These are phyloP conservation scores for Ceratocystis colombiana DNA, from an alignment of 2,329 filamentous ascomycete genomes.

Conservation along the genomic window DNA sequence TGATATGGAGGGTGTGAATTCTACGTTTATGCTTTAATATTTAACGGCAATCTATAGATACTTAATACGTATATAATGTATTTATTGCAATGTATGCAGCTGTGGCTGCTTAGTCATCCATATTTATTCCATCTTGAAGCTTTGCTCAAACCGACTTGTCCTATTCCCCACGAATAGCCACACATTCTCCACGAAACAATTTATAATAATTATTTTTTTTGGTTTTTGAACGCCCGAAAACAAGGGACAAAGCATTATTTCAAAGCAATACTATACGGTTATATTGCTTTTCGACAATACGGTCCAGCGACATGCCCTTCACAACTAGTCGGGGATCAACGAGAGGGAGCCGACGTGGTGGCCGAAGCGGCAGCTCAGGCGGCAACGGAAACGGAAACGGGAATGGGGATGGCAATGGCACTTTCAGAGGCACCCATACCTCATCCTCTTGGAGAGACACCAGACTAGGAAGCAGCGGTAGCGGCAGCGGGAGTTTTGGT, in stretches of 20 bases:
- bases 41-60: not conserved
- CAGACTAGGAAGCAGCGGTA: constrained; percentile 16
- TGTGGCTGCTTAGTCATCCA: not conserved
- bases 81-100: not conserved
- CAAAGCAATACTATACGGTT: not conserved
- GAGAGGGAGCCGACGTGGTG: constrained; percentile 8
- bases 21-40: not conserved
- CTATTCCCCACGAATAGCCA: not conserved
- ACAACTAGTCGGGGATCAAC: not conserved
- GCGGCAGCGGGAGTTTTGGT: not conserved
- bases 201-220: not conserved
- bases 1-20: not conserved
- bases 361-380: not conserved
- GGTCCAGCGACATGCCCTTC: constrained; percentile 3
- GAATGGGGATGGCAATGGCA: not conserved
- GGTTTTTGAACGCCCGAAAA: too few relatives aligned
- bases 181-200: not conserved
- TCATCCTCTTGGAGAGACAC: constrained; percentile 13
- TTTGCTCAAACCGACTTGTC: not conserved
- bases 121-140: not conserved
- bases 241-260: too few relatives aligned
- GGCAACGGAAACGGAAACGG: not conserved
- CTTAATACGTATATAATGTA: too few relatives aligned
- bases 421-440: not conserved
- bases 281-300: not conserved